Evolutionary conservation across 1,284 basidiomycete species (phyloP).

Genomic region (Ustilago crameri): DNA sequence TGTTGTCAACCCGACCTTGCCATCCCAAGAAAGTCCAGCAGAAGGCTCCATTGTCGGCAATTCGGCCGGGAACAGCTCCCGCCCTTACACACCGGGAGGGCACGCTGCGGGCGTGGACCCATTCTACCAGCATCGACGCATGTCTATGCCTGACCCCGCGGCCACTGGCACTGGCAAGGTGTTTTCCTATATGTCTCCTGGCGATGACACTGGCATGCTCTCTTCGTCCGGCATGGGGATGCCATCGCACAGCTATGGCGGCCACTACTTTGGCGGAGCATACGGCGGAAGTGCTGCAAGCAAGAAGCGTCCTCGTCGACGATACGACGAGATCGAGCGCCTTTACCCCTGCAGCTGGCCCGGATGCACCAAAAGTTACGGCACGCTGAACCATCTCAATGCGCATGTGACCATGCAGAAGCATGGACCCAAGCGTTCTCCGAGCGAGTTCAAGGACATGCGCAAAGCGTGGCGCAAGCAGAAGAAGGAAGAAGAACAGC

Average conservation of each 20-base stretch:
- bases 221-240: constrained; percentile 13
- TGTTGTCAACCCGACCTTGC: constrained; percentile 6
- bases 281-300: constrained; percentile 24
- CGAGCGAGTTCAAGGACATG: constrained; percentile 94
- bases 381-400: constrained; percentile 89
- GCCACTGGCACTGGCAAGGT: constrained; percentile 31
- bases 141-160: constrained; percentile 40
- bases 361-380: constrained; percentile 84
- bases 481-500: constrained; percentile 78
- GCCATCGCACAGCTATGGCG: constrained; percentile 20
- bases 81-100: constrained; percentile 29
- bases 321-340: constrained; percentile 77
- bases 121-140: constrained; percentile 36
- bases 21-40: constrained; percentile 17
- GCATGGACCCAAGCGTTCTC: constrained; percentile 83
- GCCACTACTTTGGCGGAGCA: constrained; percentile 40
- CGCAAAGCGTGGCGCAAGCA: constrained; percentile 93
- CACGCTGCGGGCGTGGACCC: constrained; percentile 17
- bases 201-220: constrained; percentile 20
- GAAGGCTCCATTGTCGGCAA: constrained; percentile 13
- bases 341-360: constrained; percentile 84
- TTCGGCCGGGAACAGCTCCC: constrained; percentile 15
- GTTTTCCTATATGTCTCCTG: constrained; percentile 56
- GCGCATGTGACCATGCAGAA: constrained; percentile 93
- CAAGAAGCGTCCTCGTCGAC: constrained; percentile 59